Evolutionary conservation across 352 stramenopile species (phyloP).

Genomic region (Phytophthora europaea): DNA sequence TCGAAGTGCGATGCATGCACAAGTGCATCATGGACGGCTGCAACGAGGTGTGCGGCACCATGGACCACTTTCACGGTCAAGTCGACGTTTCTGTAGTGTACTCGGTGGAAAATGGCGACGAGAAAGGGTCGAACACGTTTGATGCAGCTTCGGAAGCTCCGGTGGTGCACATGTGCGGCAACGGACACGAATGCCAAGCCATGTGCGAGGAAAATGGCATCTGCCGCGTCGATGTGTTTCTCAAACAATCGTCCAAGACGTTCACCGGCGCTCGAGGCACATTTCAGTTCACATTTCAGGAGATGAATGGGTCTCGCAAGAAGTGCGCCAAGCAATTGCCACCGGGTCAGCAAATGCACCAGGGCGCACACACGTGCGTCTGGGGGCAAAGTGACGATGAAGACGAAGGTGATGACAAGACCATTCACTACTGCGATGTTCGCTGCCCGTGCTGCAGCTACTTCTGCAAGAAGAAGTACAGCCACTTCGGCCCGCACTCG

Average conservation of each 20-base stretch:
- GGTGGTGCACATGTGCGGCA: slow-evolving; percentile 69
- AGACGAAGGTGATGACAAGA: slow-evolving; percentile 9
- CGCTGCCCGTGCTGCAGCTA: slow-evolving; percentile 83
- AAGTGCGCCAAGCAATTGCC: slow-evolving; percentile 58
- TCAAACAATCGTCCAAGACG: slow-evolving; percentile 75
- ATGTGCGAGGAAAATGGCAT: slow-evolving; percentile 70
- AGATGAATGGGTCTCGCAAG: slow-evolving; percentile 84
- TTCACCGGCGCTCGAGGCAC: slow-evolving; percentile 65
- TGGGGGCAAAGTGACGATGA: slow-evolving; percentile 22
- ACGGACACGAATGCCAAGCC: slow-evolving; percentile 62
- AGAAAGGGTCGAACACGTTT: slow-evolving; percentile 50
- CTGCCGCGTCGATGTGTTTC: slow-evolving; percentile 75
- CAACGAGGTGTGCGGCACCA: slow-evolving; percentile 49
- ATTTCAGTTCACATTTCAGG: slow-evolving; percentile 82
- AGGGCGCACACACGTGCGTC: slow-evolving; percentile 58
- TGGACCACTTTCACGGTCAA: slow-evolving; percentile 80
- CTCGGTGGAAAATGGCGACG: slow-evolving; percentile 53
- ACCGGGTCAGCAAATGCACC: slow-evolving; percentile 57
- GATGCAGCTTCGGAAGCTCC: slow-evolving; percentile 50
- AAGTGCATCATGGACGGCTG: slow-evolving; percentile 74
- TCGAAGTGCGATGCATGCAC: slow-evolving; percentile 64
- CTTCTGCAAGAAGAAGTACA: slow-evolving; percentile 73
- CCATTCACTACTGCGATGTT: slow-evolving; percentile 75
- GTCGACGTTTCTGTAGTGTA: slow-evolving; percentile 54
- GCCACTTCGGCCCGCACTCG: slow-evolving; percentile 61